phyloP scores from a whole-genome alignment of 768 basidiomycete genomes.

The Mycena pura region DNA sequence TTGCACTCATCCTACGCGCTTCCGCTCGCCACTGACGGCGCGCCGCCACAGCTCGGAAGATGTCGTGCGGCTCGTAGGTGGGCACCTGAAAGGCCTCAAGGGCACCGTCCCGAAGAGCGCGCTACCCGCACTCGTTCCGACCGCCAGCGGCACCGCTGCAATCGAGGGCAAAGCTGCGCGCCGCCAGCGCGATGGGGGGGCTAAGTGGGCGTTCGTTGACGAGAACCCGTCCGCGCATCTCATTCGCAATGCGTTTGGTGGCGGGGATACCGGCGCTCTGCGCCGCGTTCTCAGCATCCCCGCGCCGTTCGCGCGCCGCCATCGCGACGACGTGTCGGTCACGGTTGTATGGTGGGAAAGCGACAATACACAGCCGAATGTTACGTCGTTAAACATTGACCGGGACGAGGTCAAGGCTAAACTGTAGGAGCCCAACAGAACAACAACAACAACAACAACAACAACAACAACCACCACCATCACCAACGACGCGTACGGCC shows the following conservation, averaged over 20 bases:
- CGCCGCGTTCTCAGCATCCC: conserved; percentile 79
- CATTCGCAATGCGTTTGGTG: conserved; percentile 93
- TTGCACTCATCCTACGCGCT: neutral
- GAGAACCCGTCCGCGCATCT: conserved; percentile 82
- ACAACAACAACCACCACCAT: too few relatives aligned
- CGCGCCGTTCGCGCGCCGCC: conserved; percentile 76
- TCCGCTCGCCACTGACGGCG: neutral
- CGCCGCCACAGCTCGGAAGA: conserved; percentile 73
- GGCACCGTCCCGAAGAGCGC: conserved; percentile 67
- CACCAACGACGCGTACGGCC: too few relatives aligned
- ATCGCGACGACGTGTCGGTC: conserved; percentile 86
- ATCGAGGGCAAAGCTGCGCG: conserved; percentile 69
- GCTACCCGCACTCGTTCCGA: conserved; percentile 62
- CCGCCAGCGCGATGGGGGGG: conserved; percentile 36
- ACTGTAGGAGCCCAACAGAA: conserved; percentile 56
- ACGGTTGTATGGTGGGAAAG: conserved; percentile 85
- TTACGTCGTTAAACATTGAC: conserved; percentile 36
- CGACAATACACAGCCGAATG: conserved; percentile 53
- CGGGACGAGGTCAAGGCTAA: conserved; percentile 50
- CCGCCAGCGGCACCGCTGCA: conserved; percentile 56
- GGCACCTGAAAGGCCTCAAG: conserved; percentile 75
- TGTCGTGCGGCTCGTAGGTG: conserved; percentile 86
- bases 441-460: too few relatives aligned
- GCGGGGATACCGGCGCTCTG: conserved; percentile 67
- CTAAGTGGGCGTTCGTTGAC: conserved; percentile 78